Evolutionary conservation across 495 filamentous ascomycete species (phyloP), one percentile per base, ranked within the genome.

Genomic region (Tuber microsphaerosporum): DNA sequence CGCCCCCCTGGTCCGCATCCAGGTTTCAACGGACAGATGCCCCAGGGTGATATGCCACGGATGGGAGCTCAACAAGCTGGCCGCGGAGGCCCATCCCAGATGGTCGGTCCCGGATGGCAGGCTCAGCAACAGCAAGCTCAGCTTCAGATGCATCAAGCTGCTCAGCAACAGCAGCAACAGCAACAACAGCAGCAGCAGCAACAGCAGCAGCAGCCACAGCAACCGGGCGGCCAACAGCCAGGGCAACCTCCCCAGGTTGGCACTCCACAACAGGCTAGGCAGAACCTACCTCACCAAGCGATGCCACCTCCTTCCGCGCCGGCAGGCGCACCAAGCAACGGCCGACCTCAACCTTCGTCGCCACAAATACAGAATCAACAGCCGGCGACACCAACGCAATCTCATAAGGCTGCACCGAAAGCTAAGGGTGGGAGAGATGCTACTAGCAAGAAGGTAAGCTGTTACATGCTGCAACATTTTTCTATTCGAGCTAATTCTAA

Each of bases 271-370:
- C 92, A 93, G 83, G 74, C 75, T 20, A 75, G 81, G 39, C 81
- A 75, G 43, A 80, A 69, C 39, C 56, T 83, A 9, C 46, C 74
- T 7, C 81, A 82, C 43, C 87, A 90, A 61, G 84, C 88, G 5
- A 97, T 97, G 94, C 93, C 92, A 69, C 94, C 94, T 20, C 94
- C 95, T n/a, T 91, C 92, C 75, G 92, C 91, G 39, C 92, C 92
- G 10, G 87, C 91, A 19, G 86, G 88, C 73, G 86, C 87, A 79
- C 84, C 72, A 70, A 85, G 88, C 41, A 88, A 87, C 79, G 89
- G 86, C 51, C 90, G 91, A 77, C 87, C 89, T 61, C 89, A 87
- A 78, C 92, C 93, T 6, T 87, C 92, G 61, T 96, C 94, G 61
- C 94, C 94, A 43, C 92, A 94, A 78, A 89, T 91, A 51, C 86